A percentile compares a stretch with the other conserved stretches of the same genome.
Conservation (phyloP, 768 basidiomycete species). For the Leccinum variicolor region DNA sequence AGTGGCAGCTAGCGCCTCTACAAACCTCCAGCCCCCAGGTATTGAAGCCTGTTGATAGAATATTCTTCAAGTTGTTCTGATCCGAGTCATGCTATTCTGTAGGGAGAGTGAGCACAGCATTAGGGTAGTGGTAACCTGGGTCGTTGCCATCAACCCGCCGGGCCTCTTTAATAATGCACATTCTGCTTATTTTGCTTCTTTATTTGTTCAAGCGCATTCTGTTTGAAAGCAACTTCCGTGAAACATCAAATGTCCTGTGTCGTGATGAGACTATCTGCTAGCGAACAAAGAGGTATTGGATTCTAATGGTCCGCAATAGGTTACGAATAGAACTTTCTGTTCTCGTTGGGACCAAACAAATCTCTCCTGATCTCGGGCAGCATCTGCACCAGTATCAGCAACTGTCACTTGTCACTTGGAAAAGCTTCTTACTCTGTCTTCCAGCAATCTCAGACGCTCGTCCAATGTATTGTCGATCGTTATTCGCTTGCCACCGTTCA, state of each 20-base stretch:
- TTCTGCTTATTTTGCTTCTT: neutral
- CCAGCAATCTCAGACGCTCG: slow-evolving; percentile 82
- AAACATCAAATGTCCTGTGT: neutral
- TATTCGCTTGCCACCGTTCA: slow-evolving; percentile 72
- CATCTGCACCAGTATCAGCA: slow-evolving; percentile 57
- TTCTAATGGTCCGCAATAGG: neutral
- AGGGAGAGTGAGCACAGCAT: slow-evolving; percentile 29
- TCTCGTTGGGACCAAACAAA: slow-evolving; percentile 86
- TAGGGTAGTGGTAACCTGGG: slow-evolving; percentile 67
- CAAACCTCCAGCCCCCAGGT: no score
- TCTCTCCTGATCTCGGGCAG: slow-evolving; percentile 89
- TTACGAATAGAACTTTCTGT: slow-evolving; percentile 87
- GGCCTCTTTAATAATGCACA: slow-evolving; percentile 36
- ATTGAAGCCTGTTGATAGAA: no score
- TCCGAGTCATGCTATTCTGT: no score
- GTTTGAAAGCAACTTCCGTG: neutral
- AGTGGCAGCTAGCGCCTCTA: no score
- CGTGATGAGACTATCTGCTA: neutral
- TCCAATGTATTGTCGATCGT: slow-evolving; percentile 93
- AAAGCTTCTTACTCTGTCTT: slow-evolving; percentile 70
- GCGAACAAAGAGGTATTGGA: neutral
- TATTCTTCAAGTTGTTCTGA: no score
- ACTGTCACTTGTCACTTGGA: neutral
- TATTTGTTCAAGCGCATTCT: neutral
- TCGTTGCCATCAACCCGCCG: slow-evolving; percentile 80